Conservation (phyloP, 1,284 basidiomycete species). For the Marasmius oreades region DNA sequence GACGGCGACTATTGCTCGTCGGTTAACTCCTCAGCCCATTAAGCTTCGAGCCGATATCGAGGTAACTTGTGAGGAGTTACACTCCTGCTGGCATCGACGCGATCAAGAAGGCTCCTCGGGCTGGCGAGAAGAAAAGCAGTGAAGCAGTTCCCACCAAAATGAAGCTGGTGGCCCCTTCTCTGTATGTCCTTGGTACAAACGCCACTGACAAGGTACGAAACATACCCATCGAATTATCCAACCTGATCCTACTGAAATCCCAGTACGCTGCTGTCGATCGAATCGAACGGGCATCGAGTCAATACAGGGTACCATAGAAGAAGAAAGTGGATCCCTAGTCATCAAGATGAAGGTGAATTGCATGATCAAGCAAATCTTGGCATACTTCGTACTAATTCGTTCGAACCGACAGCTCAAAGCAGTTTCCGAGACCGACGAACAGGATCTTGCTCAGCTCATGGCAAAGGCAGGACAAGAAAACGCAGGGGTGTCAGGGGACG, state of each 20-base stretch:
- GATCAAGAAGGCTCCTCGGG: conserved; percentile 88
- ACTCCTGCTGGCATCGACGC: conserved; percentile 97
- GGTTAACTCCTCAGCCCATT: conserved; percentile 97
- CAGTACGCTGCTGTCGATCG: conserved; percentile 90
- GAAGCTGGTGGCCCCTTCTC: conserved; percentile 92
- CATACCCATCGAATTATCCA: no score
- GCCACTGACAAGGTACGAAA: conserved; percentile 92
- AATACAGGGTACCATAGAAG: conserved; percentile 83
- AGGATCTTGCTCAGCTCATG: conserved; percentile 93
- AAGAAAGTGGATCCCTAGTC: conserved; percentile 80
- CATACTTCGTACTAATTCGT: not conserved
- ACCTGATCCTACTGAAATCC: conserved; percentile 1
- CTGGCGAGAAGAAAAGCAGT: conserved; percentile 85
- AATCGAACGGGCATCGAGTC: conserved; percentile 92
- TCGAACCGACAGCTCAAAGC: conserved; percentile 76
- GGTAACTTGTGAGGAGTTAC: conserved; percentile 96
- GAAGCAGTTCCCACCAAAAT: conserved; percentile 96
- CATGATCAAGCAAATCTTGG: not conserved
- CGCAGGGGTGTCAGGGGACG: conserved; percentile 92
- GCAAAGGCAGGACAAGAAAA: conserved; percentile 90
- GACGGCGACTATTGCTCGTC: conserved; percentile 86
- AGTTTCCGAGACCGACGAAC: conserved; percentile 94
- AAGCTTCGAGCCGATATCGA: conserved; percentile 98
- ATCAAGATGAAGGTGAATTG: conserved; percentile 99
- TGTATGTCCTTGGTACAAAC: conserved; percentile 95